Percentiles rank a stretch among this genome's conserved stretches.
phyloP scores from a whole-genome alignment of 768 basidiomycete species.

The Pisolithus microcarpus region DNA sequence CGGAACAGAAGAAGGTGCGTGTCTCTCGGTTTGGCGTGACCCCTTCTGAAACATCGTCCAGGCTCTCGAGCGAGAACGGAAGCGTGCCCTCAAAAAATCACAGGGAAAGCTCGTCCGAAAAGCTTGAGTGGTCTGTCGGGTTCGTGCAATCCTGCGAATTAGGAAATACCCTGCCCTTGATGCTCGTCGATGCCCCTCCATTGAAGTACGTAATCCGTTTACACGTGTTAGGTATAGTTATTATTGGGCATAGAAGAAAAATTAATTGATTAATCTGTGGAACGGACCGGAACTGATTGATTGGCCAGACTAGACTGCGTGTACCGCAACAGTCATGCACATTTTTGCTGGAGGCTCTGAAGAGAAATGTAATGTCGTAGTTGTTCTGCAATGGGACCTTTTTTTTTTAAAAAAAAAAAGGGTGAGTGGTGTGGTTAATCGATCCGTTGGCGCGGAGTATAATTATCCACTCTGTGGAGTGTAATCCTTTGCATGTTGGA shows the following conservation, averaged over 20 bases:
- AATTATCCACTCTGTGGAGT: too few species aligned
- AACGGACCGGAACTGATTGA: background rate
- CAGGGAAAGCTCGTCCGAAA: slow-evolving; percentile 60
- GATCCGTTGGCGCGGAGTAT: too few species aligned
- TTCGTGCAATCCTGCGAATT: background rate
- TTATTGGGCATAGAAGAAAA: background rate
- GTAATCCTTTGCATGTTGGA: too few species aligned
- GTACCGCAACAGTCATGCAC: too few species aligned
- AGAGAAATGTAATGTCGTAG: too few species aligned
- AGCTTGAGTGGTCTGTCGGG: slow-evolving; percentile 18
- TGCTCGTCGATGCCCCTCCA: background rate
- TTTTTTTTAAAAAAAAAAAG: too few species aligned
- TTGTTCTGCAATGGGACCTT: too few species aligned
- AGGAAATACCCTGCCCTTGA: background rate
- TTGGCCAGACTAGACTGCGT: background rate
- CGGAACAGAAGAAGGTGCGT: slow-evolving; percentile 76
- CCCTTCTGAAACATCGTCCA: slow-evolving; percentile 18
- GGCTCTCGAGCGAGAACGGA: slow-evolving; percentile 72
- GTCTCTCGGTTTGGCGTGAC: background rate
- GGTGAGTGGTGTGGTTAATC: too few species aligned
- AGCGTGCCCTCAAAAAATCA: slow-evolving; percentile 59
- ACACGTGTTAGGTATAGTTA: background rate
- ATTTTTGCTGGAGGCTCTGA: too few species aligned
- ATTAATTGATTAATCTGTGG: background rate
- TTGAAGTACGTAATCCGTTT: background rate